Evolutionary conservation across 2,329 filamentous ascomycete genomes (phyloP).

Genomic region (Claviceps monticola): DNA sequence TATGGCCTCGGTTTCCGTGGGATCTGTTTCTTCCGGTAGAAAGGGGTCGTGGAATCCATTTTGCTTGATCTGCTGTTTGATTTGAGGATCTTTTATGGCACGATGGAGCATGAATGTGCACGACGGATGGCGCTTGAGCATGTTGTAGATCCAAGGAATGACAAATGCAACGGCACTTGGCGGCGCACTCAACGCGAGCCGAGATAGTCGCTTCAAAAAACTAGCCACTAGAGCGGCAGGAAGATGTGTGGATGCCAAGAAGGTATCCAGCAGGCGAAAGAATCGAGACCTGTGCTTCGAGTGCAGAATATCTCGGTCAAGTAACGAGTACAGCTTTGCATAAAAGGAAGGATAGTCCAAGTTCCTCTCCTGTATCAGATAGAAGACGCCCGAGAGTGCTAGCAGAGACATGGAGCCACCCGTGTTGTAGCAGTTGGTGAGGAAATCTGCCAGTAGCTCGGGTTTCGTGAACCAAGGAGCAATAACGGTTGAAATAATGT

Average conservation of each 20-base stretch:
- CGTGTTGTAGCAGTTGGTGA: conserved; percentile 83
- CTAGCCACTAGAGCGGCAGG: conserved; percentile 83
- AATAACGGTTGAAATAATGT: conserved; percentile 61
- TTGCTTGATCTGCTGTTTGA: conserved; percentile 45
- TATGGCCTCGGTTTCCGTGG: conserved; percentile 73
- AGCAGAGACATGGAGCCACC: conserved; percentile 79
- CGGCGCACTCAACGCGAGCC: conserved; percentile 74
- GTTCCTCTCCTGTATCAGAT: conserved; percentile 85
- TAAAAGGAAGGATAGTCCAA: conserved; percentile 95
- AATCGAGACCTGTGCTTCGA: conserved; percentile 90
- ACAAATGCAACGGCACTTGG: conserved; percentile 80
- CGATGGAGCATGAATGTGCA: conserved; percentile 96
- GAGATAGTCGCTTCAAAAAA: conserved; percentile 86
- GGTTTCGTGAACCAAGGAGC: conserved; percentile 82
- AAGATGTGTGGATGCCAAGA: conserved; percentile 81
- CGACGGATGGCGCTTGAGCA: conserved; percentile 75
- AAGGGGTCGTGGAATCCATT: conserved; percentile 61
- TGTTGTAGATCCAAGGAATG: conserved; percentile 89
- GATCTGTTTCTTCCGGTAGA: conserved; percentile 59
- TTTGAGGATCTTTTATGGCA: conserved; percentile 43
- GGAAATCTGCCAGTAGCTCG: conserved; percentile 86
- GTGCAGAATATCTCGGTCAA: conserved; percentile 76
- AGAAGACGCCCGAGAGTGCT: conserved; percentile 85
- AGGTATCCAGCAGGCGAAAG: conserved; percentile 82
- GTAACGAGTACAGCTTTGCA: conserved; percentile 79